A percentile compares a stretch with the other conserved stretches of the same genome.
Evolutionary conservation across 768 basidiomycete species (phyloP).

Genomic region (Candolleomyces efflorescens): DNA sequence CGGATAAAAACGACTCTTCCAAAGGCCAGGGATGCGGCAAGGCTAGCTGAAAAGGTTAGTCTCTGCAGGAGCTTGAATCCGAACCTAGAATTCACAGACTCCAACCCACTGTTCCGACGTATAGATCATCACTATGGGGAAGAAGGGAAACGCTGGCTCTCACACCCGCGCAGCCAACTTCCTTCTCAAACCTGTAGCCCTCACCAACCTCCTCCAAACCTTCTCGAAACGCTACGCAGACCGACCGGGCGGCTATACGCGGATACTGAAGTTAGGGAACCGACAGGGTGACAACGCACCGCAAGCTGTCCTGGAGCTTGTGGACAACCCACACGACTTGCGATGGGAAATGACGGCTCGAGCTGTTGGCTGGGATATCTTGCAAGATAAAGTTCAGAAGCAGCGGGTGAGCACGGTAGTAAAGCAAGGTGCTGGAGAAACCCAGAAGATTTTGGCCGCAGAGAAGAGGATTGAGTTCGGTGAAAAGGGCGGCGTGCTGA

Average conservation of each 20-base stretch:
- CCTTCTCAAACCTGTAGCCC: slow-evolving; percentile 63
- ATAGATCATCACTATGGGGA: slow-evolving; percentile 90
- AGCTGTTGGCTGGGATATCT: slow-evolving; percentile 79
- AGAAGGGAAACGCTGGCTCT: slow-evolving; percentile 72
- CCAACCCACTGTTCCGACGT: not conserved
- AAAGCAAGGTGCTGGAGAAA: slow-evolving; percentile 44
- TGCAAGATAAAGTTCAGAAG: slow-evolving; percentile 49
- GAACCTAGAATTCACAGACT: not conserved
- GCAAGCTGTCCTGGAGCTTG: slow-evolving; percentile 87
- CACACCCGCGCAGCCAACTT: slow-evolving; percentile 72
- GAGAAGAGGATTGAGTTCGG: slow-evolving; percentile 39
- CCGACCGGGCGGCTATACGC: slow-evolving; percentile 92
- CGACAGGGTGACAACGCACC: slow-evolving; percentile 92
- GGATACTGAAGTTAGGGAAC: slow-evolving; percentile 89
- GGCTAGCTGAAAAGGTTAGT: slow-evolving; percentile 86
- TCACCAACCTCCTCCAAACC: slow-evolving; percentile 81
- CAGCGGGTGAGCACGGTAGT: slow-evolving; percentile 43
- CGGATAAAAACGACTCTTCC: slow-evolving; percentile 94
- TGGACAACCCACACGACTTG: slow-evolving; percentile 89
- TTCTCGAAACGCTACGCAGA: slow-evolving; percentile 76
- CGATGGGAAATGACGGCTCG: slow-evolving; percentile 86
- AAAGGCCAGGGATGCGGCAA: slow-evolving; percentile 89
- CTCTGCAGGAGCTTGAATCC: not conserved
- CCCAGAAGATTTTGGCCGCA: slow-evolving; percentile 41
- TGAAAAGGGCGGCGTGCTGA: slow-evolving; percentile 40